phyloP scores from a whole-genome alignment of 2,329 filamentous ascomycete genomes.

The Spiromastix sp. region DNA sequence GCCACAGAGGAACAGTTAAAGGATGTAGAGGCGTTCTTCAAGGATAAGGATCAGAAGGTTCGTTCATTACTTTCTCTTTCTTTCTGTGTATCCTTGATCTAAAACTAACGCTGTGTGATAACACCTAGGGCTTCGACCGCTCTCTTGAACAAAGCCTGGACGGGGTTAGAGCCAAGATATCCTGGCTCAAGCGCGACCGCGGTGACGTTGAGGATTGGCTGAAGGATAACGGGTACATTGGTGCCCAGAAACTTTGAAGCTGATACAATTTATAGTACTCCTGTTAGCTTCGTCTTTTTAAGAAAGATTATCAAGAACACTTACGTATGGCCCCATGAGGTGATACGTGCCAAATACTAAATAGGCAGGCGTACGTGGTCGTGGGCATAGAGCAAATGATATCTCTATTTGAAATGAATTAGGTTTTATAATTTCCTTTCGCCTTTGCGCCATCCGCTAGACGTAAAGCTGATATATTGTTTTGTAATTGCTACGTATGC shows the following conservation, averaged over 20 bases:
- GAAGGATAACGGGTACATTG: slow-evolving; percentile 52
- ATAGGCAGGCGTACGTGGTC: too few relatives aligned
- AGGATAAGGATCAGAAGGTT: slow-evolving; percentile 66
- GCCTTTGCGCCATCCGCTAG: too few relatives aligned
- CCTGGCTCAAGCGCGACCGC: slow-evolving; percentile 67
- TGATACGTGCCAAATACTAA: too few relatives aligned
- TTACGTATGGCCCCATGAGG: too few relatives aligned
- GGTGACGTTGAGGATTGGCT: slow-evolving; percentile 67
- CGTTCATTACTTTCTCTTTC: slow-evolving; percentile 7
- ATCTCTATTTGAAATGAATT: too few relatives aligned
- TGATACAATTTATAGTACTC: too few relatives aligned
- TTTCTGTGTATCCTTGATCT: neutral
- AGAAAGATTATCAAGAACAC: too few relatives aligned
- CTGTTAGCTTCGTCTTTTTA: too few relatives aligned
- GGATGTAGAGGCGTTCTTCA: slow-evolving; percentile 72
- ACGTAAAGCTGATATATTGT: too few relatives aligned
- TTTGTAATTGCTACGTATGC: neutral
- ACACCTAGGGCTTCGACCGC: slow-evolving; percentile 60
- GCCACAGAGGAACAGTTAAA: slow-evolving; percentile 64
- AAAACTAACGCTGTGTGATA: neutral
- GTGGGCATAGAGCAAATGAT: too few relatives aligned
- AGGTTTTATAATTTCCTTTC: too few relatives aligned
- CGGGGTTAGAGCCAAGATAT: slow-evolving; percentile 70
- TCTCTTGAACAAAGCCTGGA: slow-evolving; percentile 84
- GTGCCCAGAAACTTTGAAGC: slow-evolving; percentile 23